Evolutionary conservation across 371 early-diverging fungal species (phyloP), one percentile per base, ranked within the genome.

Genomic region (Dichotomocladium elegans): DNA sequence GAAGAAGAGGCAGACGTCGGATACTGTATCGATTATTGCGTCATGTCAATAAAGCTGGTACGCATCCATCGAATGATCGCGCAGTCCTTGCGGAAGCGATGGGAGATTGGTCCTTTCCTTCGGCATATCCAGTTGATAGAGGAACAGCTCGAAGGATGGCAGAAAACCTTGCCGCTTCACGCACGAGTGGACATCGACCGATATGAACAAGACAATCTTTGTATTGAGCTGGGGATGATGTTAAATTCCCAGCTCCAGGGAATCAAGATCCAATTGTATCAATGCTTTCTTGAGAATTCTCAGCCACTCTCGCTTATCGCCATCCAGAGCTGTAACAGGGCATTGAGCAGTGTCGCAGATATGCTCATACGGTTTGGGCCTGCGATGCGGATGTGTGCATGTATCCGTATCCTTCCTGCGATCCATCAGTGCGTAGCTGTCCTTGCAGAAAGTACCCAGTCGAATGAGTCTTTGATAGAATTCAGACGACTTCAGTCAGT

Each of bases 1-100:
- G 31, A 40, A 12, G 61, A 61, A 21, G 31, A 28, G 7, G 17
- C 14, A n/a, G 61, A 61, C 26, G 42, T 48, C 21, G 57, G 53
- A n/a, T 61, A 55, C 14, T 52, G 61, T 28, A 47, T 61, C 17
- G 57, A 56, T 25, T 61, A 51, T 44, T 47, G 57, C 17, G 37
- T 49, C 17, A 25, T 52, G 37, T 52, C 56, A 15, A 47, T 61
- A 21, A 51, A 56, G n/a, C 26, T 61, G 14, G n/a, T 61, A 19
- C 41, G 29, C 10, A 40, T 61, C 21, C 61, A 51, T 21, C 8
- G 40, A 21, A 24, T 22, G 6, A 55, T 60, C 33, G 40, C 48
- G 6, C 27, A 46, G 11, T 24, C 35, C 6, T 40, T 60, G 2
- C 42, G 15, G 17, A 19, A 24, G 14, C 33, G 42, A 2, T 19